These are phyloP conservation scores for Populus tomentosa DNA, from an alignment of 441 rosid species.

Conservation along the genomic window DNA sequence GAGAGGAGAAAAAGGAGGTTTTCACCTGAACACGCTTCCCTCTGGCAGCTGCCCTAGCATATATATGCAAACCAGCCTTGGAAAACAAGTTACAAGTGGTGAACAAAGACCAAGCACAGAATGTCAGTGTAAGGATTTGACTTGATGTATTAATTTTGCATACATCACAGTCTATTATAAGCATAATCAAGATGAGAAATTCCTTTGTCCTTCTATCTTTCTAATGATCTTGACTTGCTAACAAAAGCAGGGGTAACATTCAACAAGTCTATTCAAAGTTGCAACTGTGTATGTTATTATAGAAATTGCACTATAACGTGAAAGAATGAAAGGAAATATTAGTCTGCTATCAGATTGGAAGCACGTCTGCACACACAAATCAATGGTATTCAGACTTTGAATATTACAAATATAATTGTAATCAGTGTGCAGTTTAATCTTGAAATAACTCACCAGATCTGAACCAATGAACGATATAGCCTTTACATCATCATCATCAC, in stretches of 20 bases:
- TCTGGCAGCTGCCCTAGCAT: slow-evolving; percentile 77
- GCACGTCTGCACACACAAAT: background rate
- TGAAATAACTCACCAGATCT: slow-evolving; percentile 15
- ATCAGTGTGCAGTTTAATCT: background rate
- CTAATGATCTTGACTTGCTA: background rate
- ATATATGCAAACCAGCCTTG: slow-evolving; percentile 92
- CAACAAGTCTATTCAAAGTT: background rate
- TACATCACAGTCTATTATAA: background rate
- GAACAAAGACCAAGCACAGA: slow-evolving; percentile 4
- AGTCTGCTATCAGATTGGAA: background rate
- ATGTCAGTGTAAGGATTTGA: background rate
- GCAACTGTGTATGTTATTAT: background rate
- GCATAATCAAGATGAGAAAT: background rate
- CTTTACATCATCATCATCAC: slow-evolving; percentile 26
- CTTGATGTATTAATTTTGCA: background rate
- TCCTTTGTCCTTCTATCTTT: background rate
- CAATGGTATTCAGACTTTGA: background rate
- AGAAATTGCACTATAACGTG: background rate
- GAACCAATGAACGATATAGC: slow-evolving; percentile 23
- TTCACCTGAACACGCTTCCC: slow-evolving; percentile 95
- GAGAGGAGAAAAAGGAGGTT: background rate
- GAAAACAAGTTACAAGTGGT: background rate
- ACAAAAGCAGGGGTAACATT: background rate
- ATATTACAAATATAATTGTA: background rate
- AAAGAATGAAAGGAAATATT: background rate